Percentiles rank a stretch among this genome's conserved stretches.
Evolutionary conservation across 306 rosid genomes (phyloP).

Genomic region (Carpinus viminea): DNA sequence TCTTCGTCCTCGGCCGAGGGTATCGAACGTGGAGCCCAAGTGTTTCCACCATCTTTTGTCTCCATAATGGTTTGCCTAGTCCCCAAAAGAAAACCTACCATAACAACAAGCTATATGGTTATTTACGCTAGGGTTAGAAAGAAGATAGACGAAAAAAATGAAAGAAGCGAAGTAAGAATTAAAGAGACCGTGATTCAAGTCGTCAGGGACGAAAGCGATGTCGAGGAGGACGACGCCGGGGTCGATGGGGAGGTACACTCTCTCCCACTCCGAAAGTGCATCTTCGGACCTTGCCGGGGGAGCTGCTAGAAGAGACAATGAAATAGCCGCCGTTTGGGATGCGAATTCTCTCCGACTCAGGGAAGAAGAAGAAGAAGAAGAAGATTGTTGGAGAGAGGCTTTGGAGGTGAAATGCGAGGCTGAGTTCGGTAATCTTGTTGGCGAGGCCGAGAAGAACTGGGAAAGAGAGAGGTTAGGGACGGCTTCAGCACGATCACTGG

Average conservation of each 20-base stretch:
- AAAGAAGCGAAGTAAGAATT: not conserved
- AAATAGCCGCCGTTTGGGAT: slow-evolving; percentile 60
- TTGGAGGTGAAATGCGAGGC: slow-evolving; percentile 29
- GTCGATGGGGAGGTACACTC: slow-evolving; percentile 80
- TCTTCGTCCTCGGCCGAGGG: slow-evolving; percentile 97
- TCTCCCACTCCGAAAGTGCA: slow-evolving; percentile 82
- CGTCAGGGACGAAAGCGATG: slow-evolving; percentile 91
- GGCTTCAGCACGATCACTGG: slow-evolving; percentile 43
- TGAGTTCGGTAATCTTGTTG: slow-evolving; percentile 14
- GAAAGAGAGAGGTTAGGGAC: slow-evolving; percentile 38
- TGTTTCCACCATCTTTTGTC: slow-evolving; percentile 90
- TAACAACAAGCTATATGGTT: not conserved
- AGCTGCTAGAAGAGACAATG: slow-evolving; percentile 46
- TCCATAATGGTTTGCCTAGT: slow-evolving; percentile 89
- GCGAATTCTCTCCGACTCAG: slow-evolving; percentile 60
- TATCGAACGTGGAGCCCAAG: slow-evolving; percentile 86
- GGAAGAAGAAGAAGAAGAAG: slow-evolving; percentile 5
- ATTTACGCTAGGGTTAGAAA: too few species aligned
- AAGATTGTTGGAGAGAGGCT: slow-evolving; percentile 42
- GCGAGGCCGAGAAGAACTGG: slow-evolving; percentile 34
- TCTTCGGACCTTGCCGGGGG: slow-evolving; percentile 63
- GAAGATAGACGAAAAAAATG: not conserved
- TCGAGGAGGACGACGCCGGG: slow-evolving; percentile 98
- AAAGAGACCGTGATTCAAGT: slow-evolving; percentile 56
- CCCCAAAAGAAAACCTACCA: slow-evolving; percentile 82